phyloP scores from a whole-genome alignment of 371 early-diverging fungal genomes.

The Mortierella polycephala region DNA sequence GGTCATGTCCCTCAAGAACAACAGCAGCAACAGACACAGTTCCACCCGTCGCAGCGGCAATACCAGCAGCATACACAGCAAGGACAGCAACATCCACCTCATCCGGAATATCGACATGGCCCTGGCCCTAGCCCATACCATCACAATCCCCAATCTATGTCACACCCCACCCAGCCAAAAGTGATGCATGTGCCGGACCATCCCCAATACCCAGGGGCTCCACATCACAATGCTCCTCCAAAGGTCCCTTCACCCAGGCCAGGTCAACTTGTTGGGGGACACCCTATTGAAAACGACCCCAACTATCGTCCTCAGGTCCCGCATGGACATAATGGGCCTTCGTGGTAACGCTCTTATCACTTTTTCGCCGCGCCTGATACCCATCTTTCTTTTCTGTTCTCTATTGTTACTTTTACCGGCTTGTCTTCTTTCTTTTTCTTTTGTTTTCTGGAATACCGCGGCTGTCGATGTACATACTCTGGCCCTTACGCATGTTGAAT shows the following conservation, averaged over 20 bases:
- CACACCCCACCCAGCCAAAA: slow-evolving; percentile 20
- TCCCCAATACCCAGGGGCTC: slow-evolving; percentile 17
- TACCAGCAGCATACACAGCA: slow-evolving; percentile 18
- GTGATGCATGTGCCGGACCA: slow-evolving; percentile 27
- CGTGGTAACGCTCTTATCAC: slow-evolving; percentile 14
- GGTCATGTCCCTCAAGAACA: slow-evolving; percentile 14
- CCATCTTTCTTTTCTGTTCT: not conserved
- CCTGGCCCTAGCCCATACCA: slow-evolving; percentile 5
- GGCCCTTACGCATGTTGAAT: too few species aligned
- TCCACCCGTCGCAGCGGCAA: slow-evolving; percentile 15
- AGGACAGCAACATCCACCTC: slow-evolving; percentile 19
- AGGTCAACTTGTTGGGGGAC: slow-evolving; percentile 15
- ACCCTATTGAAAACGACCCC: slow-evolving; percentile 29
- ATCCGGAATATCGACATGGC: slow-evolving; percentile 29
- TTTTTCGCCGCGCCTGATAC: not conserved
- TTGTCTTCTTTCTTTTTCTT: too few species aligned
- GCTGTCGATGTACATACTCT: too few species aligned
- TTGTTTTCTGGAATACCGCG: too few species aligned
- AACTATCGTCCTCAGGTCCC: slow-evolving; percentile 29
- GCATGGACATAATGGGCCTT: slow-evolving; percentile 26
- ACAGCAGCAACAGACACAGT: slow-evolving; percentile 3
- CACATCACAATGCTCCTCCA: slow-evolving; percentile 15
- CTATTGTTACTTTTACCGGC: too few species aligned
- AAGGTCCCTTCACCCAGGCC: slow-evolving; percentile 34
- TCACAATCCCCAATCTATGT: slow-evolving; percentile 18